Conservation (phyloP, 108 stramenopile genomes). For the Chaetoceros tenuissimus region DNA sequence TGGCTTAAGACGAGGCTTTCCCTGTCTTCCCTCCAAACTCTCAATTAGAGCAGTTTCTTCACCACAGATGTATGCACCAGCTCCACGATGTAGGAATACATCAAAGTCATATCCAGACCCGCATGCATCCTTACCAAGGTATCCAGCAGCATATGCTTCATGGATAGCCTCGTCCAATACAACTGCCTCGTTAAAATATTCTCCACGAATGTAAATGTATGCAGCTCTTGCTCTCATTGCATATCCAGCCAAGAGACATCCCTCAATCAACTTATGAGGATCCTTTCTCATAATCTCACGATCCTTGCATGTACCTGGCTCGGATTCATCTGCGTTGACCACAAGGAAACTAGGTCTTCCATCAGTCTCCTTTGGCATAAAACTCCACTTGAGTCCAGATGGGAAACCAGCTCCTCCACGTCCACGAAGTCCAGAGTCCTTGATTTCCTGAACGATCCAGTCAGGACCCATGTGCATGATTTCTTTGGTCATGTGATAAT, state of each 20-base stretch:
- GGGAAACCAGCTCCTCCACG: constrained; percentile 99
- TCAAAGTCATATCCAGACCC: constrained; percentile 99
- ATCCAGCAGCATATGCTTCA: constrained; percentile 94
- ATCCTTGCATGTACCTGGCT: constrained; percentile 99
- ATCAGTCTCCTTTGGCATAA: constrained; percentile 99
- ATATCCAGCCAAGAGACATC: constrained; percentile 96
- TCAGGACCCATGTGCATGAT: constrained; percentile 99
- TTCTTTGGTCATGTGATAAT: constrained; percentile 94
- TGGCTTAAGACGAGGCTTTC: constrained; percentile 98
- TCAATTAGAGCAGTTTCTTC: constrained; percentile 99
- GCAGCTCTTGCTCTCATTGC: constrained; percentile 99
- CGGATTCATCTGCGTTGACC: constrained; percentile 99
- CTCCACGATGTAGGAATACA: constrained; percentile 98
- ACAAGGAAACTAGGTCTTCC: constrained; percentile 97
- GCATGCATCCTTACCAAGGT: constrained; percentile 95
- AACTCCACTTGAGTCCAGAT: constrained; percentile 99
- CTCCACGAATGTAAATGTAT: constrained; percentile 99
- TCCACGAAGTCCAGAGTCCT: constrained; percentile 97
- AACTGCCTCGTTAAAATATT: constrained; percentile 99
- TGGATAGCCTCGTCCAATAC: constrained; percentile 99
- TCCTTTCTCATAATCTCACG: constrained; percentile 99
- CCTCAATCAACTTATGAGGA: constrained; percentile 99
- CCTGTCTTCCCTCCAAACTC: constrained; percentile 91
- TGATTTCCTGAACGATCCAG: constrained; percentile 99
- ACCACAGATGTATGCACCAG: constrained; percentile 99